Percentiles rank a stretch among this genome's conserved stretches.
phyloP scores from a whole-genome alignment of 495 filamentous ascomycete species.

The Penicillium chermesinum region DNA sequence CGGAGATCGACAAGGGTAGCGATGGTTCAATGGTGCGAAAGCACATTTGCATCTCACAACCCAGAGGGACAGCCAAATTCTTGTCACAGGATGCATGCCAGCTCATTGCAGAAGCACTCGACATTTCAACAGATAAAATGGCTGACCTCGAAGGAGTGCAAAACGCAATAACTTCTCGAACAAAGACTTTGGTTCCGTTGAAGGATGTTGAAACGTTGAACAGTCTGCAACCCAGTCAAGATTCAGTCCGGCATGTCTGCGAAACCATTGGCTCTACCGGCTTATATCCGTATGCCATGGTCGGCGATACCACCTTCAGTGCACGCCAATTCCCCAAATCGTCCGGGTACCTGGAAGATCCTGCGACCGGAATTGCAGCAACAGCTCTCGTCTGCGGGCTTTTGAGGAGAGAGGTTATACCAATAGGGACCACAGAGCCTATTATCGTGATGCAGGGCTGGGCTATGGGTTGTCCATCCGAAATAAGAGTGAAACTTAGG shows the following conservation, averaged over 20 bases:
- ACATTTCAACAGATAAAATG: too few relatives aligned
- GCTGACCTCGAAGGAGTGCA: too few relatives aligned
- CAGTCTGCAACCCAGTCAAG: neutral
- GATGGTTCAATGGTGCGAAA: too few relatives aligned
- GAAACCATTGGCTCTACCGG: slow-evolving; percentile 7
- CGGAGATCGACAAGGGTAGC: too few relatives aligned
- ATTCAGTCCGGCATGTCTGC: slow-evolving; percentile 1
- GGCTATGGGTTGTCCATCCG: slow-evolving; percentile 3
- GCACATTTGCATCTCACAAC: too few relatives aligned
- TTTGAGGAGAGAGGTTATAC: neutral
- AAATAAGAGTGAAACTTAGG: slow-evolving; percentile 7
- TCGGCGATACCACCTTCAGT: slow-evolving; percentile 4
- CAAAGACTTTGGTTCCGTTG: slow-evolving; percentile 11
- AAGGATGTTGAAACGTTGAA: neutral
- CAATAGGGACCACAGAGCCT: neutral
- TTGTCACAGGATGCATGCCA: too few relatives aligned
- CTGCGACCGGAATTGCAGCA: slow-evolving; percentile 11
- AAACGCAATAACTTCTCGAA: slow-evolving; percentile 1
- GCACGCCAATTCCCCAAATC: slow-evolving; percentile 9
- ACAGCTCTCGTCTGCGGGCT: slow-evolving; percentile 7
- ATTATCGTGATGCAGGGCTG: slow-evolving; percentile 9
- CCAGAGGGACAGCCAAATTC: too few relatives aligned
- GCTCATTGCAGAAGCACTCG: too few relatives aligned
- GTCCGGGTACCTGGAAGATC: slow-evolving; percentile 8
- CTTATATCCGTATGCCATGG: slow-evolving; percentile 8